Evolutionary conservation across 2,329 filamentous ascomycete species (phyloP), one percentile per base, ranked within the genome.

Genomic region (Ilyonectria destructans): DNA sequence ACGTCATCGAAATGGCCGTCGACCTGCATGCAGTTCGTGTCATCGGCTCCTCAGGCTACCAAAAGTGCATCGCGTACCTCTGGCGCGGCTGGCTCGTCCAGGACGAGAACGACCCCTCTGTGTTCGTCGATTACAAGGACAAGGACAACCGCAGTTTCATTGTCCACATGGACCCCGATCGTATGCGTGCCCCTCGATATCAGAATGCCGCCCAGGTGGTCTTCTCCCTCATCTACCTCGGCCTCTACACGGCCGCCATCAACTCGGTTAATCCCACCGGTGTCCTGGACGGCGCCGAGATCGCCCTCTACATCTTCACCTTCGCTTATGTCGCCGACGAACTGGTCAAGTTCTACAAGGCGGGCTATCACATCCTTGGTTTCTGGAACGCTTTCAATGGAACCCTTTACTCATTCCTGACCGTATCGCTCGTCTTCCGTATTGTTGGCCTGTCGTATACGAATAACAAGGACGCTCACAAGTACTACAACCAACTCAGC

Each of bases 331-430:
- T 98, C 35, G 95, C 91, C 75, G 96, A 99, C 78, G 96, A 98
- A 78, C 73, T 91, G 1, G 85, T 91, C 78, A 99, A 99, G 81
- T 89, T 98, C 74, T 97, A 94, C 89, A 99, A 99, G 80, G 93
- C 97, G 15, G 96, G 96, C 10, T 89, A 93, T 69, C 93, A 92
- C 76, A 98, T 98, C 77, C 87, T 99, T 62, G 92, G 94, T 21
- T 99, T 99, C 80, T 98, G 96, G 96, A 98, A 97, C 77, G 93
- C 93, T 26, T 97, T 99, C 85, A 99, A 99, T 81, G 88, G 89
- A 29, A 87, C 92, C 0, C 86, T 99, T 0, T 99, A 99, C 80
- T 82, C 88, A 0, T 85, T 98, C 1, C 85, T 99, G 37, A 89
- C 90, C 0, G 88, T 93, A 4, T 97, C 94, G 3, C 91, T 99